Base-by-base conservation (phyloP, 192 early-diverging fungal genomes). In the Dissophora globulifera region DNA sequence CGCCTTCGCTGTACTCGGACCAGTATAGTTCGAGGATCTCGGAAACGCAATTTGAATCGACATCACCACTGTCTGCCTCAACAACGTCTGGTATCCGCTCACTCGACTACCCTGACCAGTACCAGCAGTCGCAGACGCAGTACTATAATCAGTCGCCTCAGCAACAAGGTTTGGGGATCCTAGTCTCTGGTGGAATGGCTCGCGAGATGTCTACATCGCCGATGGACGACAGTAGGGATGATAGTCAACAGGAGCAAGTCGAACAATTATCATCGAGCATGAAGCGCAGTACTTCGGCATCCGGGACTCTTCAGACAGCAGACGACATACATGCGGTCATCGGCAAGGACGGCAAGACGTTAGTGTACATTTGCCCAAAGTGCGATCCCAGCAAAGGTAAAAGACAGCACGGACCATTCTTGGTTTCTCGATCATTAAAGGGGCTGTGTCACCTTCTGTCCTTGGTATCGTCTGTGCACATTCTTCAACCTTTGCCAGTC, bases 311-410 rank as follows among this genome's bases (percentile, higher is more conserved):
- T n/a, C 57, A 61, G 25, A 53, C 49, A 7, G 26, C 55, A 29
- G 70, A 75, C 26, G 70, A 75, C 38, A 63, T 62, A 30, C 70
- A 58, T 17, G 56, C 62, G 20, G 57, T 76, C 16, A 58, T 76
- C 26, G 55, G 72, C 52, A 65, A 76, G 43, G 64, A 76, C 46
- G 72, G 72, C 26, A 66, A 67, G 51, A 76, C 62, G 4, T 30
- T 66, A 23, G 50, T 66, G 20, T 76, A 64, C 46, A 59, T 63
- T 19, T 76, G 72, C 33, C 56, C 63, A 10, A 64, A 76, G 57
- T 76, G 72, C 41, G 51, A 47, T 29, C 57, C 58, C n/a, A 69
- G 58, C 33, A 67, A 67, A 67, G 65, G 65, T 67, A 67, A 57
- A 38, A 56, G 50, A 26, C 10, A 45, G 29, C 50, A 60, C 58